Conservation (phyloP, 495 filamentous ascomycete genomes). For the Aspergillus carlsbadensis region DNA sequence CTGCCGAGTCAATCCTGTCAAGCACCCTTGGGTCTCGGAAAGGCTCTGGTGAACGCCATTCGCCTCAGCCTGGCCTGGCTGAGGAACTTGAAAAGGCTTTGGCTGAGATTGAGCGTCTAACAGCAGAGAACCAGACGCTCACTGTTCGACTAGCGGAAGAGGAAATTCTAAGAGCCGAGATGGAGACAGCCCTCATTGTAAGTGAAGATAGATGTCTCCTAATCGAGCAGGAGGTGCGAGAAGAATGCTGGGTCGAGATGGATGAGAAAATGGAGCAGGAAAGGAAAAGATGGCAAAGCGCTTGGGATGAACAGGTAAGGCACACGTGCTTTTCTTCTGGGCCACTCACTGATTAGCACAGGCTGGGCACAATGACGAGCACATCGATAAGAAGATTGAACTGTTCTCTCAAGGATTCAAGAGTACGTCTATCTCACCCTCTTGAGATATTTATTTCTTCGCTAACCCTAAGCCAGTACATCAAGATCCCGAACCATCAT, state of each 20-base stretch:
- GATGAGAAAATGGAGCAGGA: slow-evolving; percentile 73
- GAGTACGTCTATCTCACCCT: slow-evolving; percentile 30
- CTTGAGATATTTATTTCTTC: no score
- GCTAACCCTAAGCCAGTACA: slow-evolving; percentile 32
- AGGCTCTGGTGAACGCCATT: slow-evolving; percentile 44
- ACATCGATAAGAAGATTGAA: slow-evolving; percentile 88
- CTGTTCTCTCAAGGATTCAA: slow-evolving; percentile 71
- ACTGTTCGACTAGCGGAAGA: slow-evolving; percentile 59
- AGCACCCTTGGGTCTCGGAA: slow-evolving; percentile 34
- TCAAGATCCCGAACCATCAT: slow-evolving; percentile 43
- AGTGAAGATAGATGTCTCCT: slow-evolving; percentile 67
- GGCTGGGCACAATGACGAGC: slow-evolving; percentile 66
- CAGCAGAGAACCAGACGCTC: slow-evolving; percentile 67
- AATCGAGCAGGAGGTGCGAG: slow-evolving; percentile 83
- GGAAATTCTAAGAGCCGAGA: slow-evolving; percentile 55
- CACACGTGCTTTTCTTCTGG: neutral
- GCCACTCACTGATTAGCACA: slow-evolving; percentile 25
- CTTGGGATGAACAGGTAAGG: slow-evolving; percentile 70
- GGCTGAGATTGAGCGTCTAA: slow-evolving; percentile 70
- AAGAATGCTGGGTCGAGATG: slow-evolving; percentile 85
- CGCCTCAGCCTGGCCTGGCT: slow-evolving; percentile 48
- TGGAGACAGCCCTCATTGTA: slow-evolving; percentile 52
- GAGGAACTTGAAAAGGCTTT: slow-evolving; percentile 77
- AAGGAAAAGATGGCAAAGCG: slow-evolving; percentile 71
- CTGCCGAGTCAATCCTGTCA: slow-evolving; percentile 60